phyloP scores from a whole-genome alignment of 1,139 yeast genomes.

The Saccharomyces hybrid region DNA sequence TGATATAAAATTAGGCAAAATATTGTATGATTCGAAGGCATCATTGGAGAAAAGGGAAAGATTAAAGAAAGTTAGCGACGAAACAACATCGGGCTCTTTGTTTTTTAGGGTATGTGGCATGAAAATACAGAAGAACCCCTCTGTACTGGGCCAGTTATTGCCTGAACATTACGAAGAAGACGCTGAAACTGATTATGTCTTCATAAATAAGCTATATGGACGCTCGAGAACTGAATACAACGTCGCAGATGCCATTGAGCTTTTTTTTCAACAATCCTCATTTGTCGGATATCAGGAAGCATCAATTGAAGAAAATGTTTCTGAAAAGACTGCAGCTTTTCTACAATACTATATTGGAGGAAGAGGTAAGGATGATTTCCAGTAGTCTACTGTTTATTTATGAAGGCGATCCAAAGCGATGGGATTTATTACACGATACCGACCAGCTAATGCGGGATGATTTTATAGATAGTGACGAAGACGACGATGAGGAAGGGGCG shows the following conservation, averaged over 20 bases:
- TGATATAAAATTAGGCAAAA: slow-evolving; percentile 75
- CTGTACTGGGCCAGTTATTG: slow-evolving; percentile 8
- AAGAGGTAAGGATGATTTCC: slow-evolving; percentile 62
- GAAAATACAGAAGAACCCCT: slow-evolving; percentile 41
- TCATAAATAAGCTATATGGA: slow-evolving; percentile 66
- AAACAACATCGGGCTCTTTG: slow-evolving; percentile 75
- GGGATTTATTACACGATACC: slow-evolving; percentile 37
- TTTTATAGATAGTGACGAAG: slow-evolving; percentile 29
- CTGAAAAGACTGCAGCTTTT: slow-evolving; percentile 54
- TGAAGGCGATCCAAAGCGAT: slow-evolving; percentile 54
- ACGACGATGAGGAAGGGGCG: slow-evolving; percentile 28
- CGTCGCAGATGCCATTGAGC: slow-evolving; percentile 42
- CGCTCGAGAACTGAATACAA: slow-evolving; percentile 43
- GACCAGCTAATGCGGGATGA: slow-evolving; percentile 38
- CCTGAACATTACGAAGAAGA: slow-evolving; percentile 17
- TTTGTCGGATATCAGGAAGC: slow-evolving; percentile 30
- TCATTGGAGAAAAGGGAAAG: slow-evolving; percentile 53
- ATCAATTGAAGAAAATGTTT: slow-evolving; percentile 38
- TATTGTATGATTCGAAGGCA: slow-evolving; percentile 57
- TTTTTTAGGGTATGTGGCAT: slow-evolving; percentile 82
- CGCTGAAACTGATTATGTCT: slow-evolving; percentile 36
- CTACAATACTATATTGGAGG: slow-evolving; percentile 52
- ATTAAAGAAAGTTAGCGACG: slow-evolving; percentile 51
- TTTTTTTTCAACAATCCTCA: slow-evolving; percentile 46
- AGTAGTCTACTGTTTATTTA: slow-evolving; percentile 67